A percentile compares a stretch with the other conserved stretches of the same genome.
phyloP scores from a whole-genome alignment of 768 basidiomycete genomes.

The Suillus placidus region DNA sequence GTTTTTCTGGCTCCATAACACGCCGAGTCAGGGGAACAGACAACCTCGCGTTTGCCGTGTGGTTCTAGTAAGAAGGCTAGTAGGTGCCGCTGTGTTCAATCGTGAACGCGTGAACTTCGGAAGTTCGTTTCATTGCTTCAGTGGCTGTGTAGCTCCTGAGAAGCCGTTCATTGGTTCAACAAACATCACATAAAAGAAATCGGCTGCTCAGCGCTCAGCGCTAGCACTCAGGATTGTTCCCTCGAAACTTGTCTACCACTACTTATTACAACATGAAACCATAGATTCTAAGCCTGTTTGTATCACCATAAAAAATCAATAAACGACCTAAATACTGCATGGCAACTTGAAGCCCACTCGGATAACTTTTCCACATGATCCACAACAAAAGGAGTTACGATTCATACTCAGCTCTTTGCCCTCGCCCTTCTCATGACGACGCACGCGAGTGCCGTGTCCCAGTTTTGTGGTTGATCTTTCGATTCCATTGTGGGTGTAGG shows the following conservation, averaged over 20 bases:
- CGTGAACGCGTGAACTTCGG: too few species aligned
- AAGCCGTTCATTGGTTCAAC: background rate
- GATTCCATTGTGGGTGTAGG: background rate
- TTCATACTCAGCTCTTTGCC: background rate
- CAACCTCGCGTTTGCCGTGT: background rate
- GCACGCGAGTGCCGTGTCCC: slow-evolving; percentile 32
- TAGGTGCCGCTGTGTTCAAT: background rate
- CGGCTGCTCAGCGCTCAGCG: background rate
- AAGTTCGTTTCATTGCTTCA: background rate
- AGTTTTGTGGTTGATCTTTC: slow-evolving; percentile 26
- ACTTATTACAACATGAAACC: background rate
- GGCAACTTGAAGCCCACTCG: background rate
- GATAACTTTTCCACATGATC: background rate
- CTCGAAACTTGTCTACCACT: background rate
- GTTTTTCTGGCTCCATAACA: slow-evolving; percentile 18
- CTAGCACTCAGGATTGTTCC: background rate
- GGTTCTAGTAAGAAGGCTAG: background rate
- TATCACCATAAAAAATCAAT: slow-evolving; percentile 4
- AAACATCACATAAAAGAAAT: background rate
- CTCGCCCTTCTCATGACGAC: background rate
- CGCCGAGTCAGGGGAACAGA: background rate
- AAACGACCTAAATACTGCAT: slow-evolving; percentile 8
- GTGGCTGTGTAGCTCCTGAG: slow-evolving; percentile 7
- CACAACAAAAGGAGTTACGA: background rate
- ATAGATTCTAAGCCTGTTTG: background rate